phyloP scores from a whole-genome alignment of 352 stramenopile species.

The Phytophthora uliginosa region DNA sequence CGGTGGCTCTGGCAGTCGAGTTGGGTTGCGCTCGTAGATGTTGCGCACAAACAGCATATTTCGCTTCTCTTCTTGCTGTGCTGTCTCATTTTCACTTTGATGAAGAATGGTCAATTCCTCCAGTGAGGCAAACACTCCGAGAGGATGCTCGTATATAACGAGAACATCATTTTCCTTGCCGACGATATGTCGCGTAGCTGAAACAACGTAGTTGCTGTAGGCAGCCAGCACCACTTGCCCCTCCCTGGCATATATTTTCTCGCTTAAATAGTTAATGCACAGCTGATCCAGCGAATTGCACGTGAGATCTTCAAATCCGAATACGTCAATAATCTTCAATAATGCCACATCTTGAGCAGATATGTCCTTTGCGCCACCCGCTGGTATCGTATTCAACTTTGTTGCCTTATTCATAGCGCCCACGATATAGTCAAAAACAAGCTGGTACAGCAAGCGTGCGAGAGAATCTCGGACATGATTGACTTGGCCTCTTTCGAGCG shows the following conservation, averaged over 20 bases:
- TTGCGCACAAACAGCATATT: conserved; percentile 78
- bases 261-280: conserved; percentile 87
- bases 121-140: conserved; percentile 74
- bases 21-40: conserved; percentile 63
- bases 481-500: conserved; percentile 57
- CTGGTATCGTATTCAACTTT: conserved; percentile 18
- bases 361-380: conserved; percentile 2
- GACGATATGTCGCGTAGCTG: background rate
- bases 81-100: conserved; percentile 56
- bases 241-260: conserved; percentile 73
- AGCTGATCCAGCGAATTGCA: conserved; percentile 83
- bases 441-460: conserved; percentile 67
- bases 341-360: conserved; percentile 11
- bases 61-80: conserved; percentile 66
- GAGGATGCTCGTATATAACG: conserved; percentile 57
- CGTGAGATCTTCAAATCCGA: conserved; percentile 79
- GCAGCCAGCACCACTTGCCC: conserved; percentile 35
- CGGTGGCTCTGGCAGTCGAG: conserved; percentile 32
- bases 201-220: conserved; percentile 5
- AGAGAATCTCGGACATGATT: conserved; percentile 63
- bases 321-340: conserved; percentile 78
- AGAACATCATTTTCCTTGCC: conserved; percentile 37
- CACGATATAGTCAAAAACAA: conserved; percentile 59
- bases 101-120: conserved; percentile 77
- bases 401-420: conserved; percentile 58